Evolutionary conservation across 257 asterid species (phyloP).

Genomic region (Gynochthodes officinalis): DNA sequence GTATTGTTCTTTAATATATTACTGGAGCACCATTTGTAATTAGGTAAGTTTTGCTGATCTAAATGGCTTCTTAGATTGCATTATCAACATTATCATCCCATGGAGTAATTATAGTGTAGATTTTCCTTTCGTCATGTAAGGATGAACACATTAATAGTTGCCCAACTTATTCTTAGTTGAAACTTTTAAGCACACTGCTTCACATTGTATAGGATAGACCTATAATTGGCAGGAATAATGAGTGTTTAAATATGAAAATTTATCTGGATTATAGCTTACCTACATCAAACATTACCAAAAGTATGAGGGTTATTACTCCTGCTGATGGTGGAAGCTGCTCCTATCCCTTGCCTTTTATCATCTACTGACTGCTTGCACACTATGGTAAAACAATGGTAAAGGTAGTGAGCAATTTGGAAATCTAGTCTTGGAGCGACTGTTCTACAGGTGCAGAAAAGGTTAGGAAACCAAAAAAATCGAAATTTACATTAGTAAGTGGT

Average conservation of each 20-base stretch:
- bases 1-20: too few species aligned
- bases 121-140: not conserved
- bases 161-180: too few species aligned
- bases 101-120: not conserved
- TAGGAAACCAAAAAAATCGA: not conserved
- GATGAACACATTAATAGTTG: not conserved
- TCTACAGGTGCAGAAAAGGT: not conserved
- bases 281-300: not conserved
- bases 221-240: not conserved
- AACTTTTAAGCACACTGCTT: too few species aligned
- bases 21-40: not conserved
- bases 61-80: not conserved
- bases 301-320: not conserved
- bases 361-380: not conserved
- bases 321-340: not conserved
- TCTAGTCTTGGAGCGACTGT: not conserved
- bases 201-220: not conserved
- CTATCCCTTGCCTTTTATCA: not conserved
- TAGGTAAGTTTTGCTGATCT: not conserved
- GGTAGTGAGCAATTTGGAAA: not conserved
- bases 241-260: not conserved
- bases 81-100: too few species aligned
- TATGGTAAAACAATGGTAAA: not conserved
- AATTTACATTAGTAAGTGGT: not conserved
- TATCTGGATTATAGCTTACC: not conserved